Evolutionary conservation across 23 red algal species (phyloP).

Genomic region (Gracilaria domingensis): DNA sequence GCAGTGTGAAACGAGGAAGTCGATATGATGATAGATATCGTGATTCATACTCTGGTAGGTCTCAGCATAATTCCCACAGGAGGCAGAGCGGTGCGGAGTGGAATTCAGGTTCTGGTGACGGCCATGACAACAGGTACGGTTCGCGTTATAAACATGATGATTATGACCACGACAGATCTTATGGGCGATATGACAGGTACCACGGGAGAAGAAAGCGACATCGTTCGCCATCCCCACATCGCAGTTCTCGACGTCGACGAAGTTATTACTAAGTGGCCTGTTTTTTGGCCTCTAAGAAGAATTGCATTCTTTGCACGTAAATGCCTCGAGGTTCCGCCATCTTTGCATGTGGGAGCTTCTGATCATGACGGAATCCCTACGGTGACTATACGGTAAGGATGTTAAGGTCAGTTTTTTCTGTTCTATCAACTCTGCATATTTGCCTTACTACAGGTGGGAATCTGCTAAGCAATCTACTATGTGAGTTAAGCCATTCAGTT

Average conservation of each 20-base stretch:
- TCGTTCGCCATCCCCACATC: conserved; percentile 44
- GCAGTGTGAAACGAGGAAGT: conserved; percentile 15
- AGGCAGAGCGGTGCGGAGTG: neutral
- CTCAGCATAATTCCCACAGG: neutral
- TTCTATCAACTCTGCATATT: neutral
- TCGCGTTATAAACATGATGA: conserved; percentile 31
- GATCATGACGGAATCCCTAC: neutral
- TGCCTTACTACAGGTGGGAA: neutral
- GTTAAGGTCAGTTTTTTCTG: neutral
- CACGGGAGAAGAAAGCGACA: conserved; percentile 43
- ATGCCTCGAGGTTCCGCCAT: neutral
- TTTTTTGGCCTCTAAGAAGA: neutral
- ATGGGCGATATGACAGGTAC: conserved; percentile 25
- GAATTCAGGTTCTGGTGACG: neutral
- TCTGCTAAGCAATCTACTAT: neutral
- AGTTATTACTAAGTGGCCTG: conserved; percentile 12
- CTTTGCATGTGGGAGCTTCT: neutral
- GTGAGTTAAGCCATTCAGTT: conserved; percentile 18
- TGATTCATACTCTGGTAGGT: neutral
- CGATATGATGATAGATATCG: conserved; percentile 28
- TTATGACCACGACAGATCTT: conserved; percentile 14
- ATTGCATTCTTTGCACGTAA: neutral
- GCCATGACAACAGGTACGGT: conserved; percentile 28
- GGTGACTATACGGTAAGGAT: conserved; percentile 13
- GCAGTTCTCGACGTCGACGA: conserved; percentile 24